Evolutionary conservation across 768 basidiomycete species (phyloP), one percentile per base, ranked within the genome.

Genomic region (Hydnomerulius pinastri): DNA sequence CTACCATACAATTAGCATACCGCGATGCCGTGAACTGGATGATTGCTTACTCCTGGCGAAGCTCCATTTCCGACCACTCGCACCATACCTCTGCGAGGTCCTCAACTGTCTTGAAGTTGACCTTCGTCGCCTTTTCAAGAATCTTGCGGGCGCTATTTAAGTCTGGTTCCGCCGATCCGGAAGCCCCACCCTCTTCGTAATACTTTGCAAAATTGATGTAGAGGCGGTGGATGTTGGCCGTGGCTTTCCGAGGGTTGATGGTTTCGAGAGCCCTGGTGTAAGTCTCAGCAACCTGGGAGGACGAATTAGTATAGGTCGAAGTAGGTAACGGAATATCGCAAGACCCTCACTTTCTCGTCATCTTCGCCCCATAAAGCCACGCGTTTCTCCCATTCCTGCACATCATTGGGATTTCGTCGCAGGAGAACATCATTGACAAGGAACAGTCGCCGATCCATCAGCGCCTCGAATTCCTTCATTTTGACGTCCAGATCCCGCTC

Each of bases 41-140:
- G 12, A 27, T 4, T 5, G 78, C 91, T 61, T 72, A 95, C 95
- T 96, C 95, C 43, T 94, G 87, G 36, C 96, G 84, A 43, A 98
- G 78, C 67, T 99, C 97, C 87, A 98, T 85, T 71, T 99, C 97
- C 6, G 97, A 85, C 96, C 97, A 98, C 71, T 98, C 97, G 62
- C 95, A 98, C 97, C 97, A 99, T 12, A 98, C 82, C 67, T 98
- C 97, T 0, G 97, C 97, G 20, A 99, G 78, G 61, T 99, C 97
- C 65, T 99, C 96, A 9, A 99, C 95, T n/a, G 82, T 78, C 70
- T 87, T 92, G 77, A 94, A 98, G 63, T 88, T 90, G 35, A 97
- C 85, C 59, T 90, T 91, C 4, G 89, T 89, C 4, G 84, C 96
- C 69, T 92, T 96, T 65, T 98, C 94, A 29, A 98, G 73, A 24